Base-by-base conservation (phyloP, 2,329 filamentous ascomycete genomes). In the Rhexocercosporidium sp. region DNA sequence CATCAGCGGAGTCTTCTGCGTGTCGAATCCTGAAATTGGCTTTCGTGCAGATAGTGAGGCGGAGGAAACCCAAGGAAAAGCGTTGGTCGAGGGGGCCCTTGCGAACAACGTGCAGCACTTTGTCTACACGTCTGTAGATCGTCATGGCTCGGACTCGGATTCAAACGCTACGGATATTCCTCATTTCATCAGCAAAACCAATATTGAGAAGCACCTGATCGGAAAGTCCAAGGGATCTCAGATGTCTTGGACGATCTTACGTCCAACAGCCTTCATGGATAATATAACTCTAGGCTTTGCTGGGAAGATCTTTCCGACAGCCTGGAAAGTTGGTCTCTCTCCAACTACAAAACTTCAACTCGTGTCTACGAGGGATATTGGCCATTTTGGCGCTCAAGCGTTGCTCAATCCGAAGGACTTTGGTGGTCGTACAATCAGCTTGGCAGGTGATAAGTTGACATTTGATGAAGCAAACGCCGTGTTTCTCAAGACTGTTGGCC, bases 1-100 rank as follows among this genome's bases (percentile, higher is more conserved):
- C 1, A 81, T 89, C 65, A 87, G 84, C 83, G 87, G 86, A 3
- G 87, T 90, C 6, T 91, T 86, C 77, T 86, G 84, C 25, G 87
- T 91, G 6, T 78, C 81, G 64, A 74, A 72, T 20, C 69, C 70
- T 7, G 64, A 63, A 11, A 39, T 71, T 20, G 67, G 68, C 18
- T 54, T 69, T 56, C 31, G 53, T 4, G 54, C 37, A 6, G 39
- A 64, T 27, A 46, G 41, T 7, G 6, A 34, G 9, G 20, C 37
- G 8, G 80, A 83, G 67, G 80, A 85, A 66, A 65, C 71, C 7
- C 83, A 88, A 74, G 86, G 85, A 60, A 88, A 82, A 56, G 79
- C 77, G 5, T 74, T 89, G 5, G 78, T 87, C 51, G 82, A 86
- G 61, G 84, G 81, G 20, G 80, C 84, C 2, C 70, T 87, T 62